Evolutionary conservation across 768 basidiomycete species (phyloP), one percentile per base, ranked within the genome.

Genomic region (Tubosaeta sp.): DNA sequence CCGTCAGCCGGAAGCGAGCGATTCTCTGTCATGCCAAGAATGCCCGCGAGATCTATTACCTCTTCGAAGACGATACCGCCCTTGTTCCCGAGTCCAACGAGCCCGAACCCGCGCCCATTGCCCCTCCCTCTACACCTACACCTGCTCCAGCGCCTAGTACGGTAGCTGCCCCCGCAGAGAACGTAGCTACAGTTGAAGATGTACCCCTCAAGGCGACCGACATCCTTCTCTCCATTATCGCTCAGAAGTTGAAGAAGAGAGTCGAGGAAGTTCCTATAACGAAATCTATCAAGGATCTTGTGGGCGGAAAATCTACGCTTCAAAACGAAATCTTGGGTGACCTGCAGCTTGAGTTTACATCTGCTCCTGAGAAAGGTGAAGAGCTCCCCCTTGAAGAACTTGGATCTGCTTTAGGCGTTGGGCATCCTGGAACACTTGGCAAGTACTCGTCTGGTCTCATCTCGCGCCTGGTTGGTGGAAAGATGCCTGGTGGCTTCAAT

Each of bases 401-500:
- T 10, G 96, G 94, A 36, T 80, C 92, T 25, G 85, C 90, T 14
- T 74, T 98, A 30, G 76, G 80, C 10, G 76, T 82, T 48, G 94
- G 94, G 6, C 90, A 90, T 73, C 73, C 82, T 34, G 94, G 94
- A n/a, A 64, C 77, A 5, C 82, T 95, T 24, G 96, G 96, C 64
- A 99, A 98, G 70, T 93, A 98, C 73, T 90, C 90, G 12, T 86
- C 81, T 40, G 86, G 93, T 19, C 79, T 99, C 38, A 78, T 97
- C 46, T 91, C 94, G 25, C 90, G 96, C 50, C 79, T 97, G 65
- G 78, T 97, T 46, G 91, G 94, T 51, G 84, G 85, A 42, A 99
- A 99, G 74, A 95, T 99, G 91, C 96, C 96, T 29, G 96, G 96
- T 67, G 95, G 95, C 31, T 99, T 99, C 82, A 96, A 96, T 59